Evolutionary conservation across 208 protist species (phyloP).

Genomic region (Leptomonas seymouri): DNA sequence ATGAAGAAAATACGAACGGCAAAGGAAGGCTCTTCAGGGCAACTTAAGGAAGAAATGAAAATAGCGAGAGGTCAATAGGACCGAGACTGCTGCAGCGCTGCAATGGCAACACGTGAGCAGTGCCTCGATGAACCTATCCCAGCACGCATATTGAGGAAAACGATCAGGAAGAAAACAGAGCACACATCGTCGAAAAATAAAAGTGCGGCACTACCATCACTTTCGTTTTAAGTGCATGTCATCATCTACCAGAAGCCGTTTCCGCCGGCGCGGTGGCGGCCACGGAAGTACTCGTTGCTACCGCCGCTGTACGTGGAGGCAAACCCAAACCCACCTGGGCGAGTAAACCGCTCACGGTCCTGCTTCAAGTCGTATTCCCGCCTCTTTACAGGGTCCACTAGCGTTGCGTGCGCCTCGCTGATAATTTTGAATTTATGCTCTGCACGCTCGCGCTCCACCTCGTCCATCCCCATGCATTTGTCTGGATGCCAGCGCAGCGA

Average conservation of each 20-base stretch:
- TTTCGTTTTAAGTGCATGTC: background rate
- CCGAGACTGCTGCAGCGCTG: too few species aligned
- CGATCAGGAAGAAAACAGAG: too few species aligned
- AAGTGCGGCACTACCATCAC: constrained; percentile 3
- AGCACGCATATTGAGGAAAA: too few species aligned
- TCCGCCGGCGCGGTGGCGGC: constrained; percentile 46
- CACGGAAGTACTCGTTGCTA: constrained; percentile 55
- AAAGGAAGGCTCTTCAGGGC: too few species aligned
- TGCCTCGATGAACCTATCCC: too few species aligned
- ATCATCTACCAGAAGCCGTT: constrained; percentile 63
- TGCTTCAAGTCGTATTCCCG: constrained; percentile 87
- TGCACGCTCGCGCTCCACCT: constrained; percentile 67
- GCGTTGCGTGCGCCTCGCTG: constrained; percentile 81
- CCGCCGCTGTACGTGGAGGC: constrained; percentile 49
- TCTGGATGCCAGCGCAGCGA: constrained; percentile 92
- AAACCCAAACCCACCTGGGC: constrained; percentile 47
- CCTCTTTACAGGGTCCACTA: constrained; percentile 74
- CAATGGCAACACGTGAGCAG: too few species aligned
- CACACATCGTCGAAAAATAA: too few species aligned
- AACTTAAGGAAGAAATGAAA: background rate
- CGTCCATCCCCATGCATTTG: constrained; percentile 79
- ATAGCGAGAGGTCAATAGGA: too few species aligned
- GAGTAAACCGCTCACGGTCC: constrained; percentile 50
- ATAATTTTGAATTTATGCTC: constrained; percentile 93
- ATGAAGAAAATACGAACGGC: background rate